Conservation (phyloP, 495 filamentous ascomycete genomes). For the Xylaria cubensis region DNA sequence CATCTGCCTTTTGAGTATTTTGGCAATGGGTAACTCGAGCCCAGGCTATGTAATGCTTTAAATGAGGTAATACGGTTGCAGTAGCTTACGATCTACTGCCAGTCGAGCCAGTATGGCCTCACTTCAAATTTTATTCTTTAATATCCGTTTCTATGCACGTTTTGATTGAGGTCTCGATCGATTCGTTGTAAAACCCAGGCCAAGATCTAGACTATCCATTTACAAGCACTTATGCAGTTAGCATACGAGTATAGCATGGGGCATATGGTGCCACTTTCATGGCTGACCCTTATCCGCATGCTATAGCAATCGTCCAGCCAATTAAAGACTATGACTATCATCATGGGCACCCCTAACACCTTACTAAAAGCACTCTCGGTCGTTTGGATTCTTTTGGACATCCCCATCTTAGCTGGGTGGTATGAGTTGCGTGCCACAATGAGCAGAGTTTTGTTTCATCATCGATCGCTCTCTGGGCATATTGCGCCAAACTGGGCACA, state of each 20-base stretch:
- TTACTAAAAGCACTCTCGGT: conserved; percentile 7
- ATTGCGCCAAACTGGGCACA: neutral
- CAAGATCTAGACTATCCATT: neutral
- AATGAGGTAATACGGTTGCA: neutral
- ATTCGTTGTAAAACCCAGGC: neutral
- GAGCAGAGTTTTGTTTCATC: conserved; percentile 8
- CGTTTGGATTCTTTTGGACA: conserved; percentile 2
- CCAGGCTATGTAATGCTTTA: neutral
- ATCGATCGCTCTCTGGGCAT: neutral
- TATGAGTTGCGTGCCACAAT: conserved; percentile 9
- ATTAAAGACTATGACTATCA: neutral
- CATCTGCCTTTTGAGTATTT: neutral
- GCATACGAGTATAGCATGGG: neutral
- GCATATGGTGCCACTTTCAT: conserved; percentile 16
- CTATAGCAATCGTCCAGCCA: neutral
- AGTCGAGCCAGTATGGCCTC: neutral
- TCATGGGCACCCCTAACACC: neutral
- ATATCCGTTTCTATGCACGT: neutral
- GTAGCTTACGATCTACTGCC: neutral
- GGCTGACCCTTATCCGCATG: conserved; percentile 9
- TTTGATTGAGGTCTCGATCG: neutral
- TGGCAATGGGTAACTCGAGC: neutral
- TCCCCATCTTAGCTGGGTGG: neutral
- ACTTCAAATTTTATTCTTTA: neutral
- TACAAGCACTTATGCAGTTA: conserved; percentile 12